Evolutionary conservation across 352 stramenopile genomes (phyloP).

Genomic region (Elongisporangium prolatum): DNA sequence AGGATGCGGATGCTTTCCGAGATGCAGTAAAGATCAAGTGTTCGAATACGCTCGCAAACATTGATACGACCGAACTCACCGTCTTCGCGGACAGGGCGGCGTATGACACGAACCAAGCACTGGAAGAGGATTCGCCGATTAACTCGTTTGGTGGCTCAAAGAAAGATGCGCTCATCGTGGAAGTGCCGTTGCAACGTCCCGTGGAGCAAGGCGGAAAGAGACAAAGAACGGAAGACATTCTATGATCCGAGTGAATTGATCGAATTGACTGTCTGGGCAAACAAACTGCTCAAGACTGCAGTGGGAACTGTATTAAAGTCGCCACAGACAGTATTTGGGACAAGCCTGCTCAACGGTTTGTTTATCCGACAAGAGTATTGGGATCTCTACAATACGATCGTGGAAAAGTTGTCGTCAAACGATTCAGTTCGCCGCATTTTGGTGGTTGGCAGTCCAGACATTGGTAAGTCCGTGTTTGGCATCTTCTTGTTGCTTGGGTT

Average conservation of each 20-base stretch:
- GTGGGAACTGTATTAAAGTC: background rate
- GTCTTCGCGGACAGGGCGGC: too few relatives aligned
- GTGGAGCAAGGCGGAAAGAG: background rate
- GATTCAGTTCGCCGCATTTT: too few relatives aligned
- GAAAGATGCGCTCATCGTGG: background rate
- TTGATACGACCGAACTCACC: too few relatives aligned
- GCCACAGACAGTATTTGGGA: background rate
- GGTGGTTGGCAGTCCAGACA: too few relatives aligned
- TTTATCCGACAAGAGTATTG: background rate
- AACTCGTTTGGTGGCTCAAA: too few relatives aligned
- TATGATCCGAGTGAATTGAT: background rate
- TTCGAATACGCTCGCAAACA: too few relatives aligned
- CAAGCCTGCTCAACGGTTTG: background rate
- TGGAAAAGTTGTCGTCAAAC: too few relatives aligned
- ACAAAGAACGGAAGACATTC: background rate
- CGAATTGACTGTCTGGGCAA: background rate
- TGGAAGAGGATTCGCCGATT: too few relatives aligned
- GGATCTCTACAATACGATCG: background rate
- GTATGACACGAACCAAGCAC: too few relatives aligned
- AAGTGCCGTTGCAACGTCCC: background rate
- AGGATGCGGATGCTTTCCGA: conserved; percentile 4
- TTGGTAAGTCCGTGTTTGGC: too few relatives aligned
- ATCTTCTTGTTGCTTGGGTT: too few relatives aligned
- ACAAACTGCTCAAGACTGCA: background rate
- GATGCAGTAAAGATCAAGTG: too few relatives aligned